phyloP scores from a whole-genome alignment of 2,329 filamentous ascomycete genomes.

The Paramyrothecium sp. region DNA sequence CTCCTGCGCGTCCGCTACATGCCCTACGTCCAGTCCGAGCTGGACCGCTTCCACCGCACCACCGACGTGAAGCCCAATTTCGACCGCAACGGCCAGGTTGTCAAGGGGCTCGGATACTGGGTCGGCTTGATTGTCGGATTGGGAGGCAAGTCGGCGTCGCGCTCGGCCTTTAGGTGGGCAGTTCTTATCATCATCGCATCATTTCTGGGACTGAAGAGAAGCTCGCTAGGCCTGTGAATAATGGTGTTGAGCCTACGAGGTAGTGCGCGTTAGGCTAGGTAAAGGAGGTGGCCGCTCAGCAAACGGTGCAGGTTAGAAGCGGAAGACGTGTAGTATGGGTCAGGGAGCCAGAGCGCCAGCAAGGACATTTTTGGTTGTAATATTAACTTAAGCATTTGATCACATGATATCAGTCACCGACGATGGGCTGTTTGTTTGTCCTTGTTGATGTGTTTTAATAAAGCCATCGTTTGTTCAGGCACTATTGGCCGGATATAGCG shows the following conservation, averaged over 20 bases:
- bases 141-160: conserved; percentile 47
- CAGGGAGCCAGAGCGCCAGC: no score
- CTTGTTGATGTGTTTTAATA: no score
- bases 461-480: neutral
- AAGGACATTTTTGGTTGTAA: no score
- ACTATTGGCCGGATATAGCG: conserved; percentile 25
- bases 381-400: no score
- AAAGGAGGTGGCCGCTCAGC: no score
- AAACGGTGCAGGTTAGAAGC: no score
- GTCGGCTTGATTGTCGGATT: conserved; percentile 47
- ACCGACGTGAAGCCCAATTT: conserved; percentile 54
- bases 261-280: neutral
- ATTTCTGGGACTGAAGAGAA: conserved; percentile 31
- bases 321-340: no score
- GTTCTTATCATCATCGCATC: conserved; percentile 37
- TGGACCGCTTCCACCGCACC: conserved; percentile 43
- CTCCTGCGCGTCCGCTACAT: conserved; percentile 68
- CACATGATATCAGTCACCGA: no score
- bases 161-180: conserved; percentile 51
- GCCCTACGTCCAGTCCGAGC: conserved; percentile 51
- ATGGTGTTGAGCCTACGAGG: conserved; percentile 5
- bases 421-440: no score
- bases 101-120: conserved; percentile 55
- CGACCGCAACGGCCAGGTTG: conserved; percentile 55
- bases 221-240: conserved; percentile 27